Evolutionary conservation across 2,329 filamentous ascomycete genomes (phyloP).

Genomic region (Chaetomium sp.): DNA sequence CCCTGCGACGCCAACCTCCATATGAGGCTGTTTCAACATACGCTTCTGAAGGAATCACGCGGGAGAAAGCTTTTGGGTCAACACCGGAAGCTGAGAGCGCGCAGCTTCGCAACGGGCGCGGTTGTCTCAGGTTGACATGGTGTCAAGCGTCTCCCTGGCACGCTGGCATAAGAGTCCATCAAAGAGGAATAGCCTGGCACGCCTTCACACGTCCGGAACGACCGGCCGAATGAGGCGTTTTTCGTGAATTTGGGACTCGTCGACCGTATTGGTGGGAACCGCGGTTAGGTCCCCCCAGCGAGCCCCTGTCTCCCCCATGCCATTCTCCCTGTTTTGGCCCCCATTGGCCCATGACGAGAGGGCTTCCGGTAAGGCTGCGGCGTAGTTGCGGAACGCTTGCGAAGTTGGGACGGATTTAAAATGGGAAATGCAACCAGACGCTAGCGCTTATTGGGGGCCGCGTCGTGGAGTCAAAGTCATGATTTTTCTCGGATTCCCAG

Average conservation of each 20-base stretch:
- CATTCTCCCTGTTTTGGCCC: background rate
- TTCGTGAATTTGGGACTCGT: background rate
- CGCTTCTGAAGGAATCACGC: too few relatives aligned
- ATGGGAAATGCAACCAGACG: too few relatives aligned
- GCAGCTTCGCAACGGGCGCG: too few relatives aligned
- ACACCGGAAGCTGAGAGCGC: too few relatives aligned
- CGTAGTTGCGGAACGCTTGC: background rate
- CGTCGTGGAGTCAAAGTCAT: background rate
- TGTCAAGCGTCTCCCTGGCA: background rate
- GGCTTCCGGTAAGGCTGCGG: background rate
- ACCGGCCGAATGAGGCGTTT: background rate
- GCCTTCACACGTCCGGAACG: background rate
- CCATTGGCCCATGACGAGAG: background rate
- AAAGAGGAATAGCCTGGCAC: background rate
- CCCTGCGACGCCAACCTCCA: too few relatives aligned
- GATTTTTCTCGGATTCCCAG: too few relatives aligned
- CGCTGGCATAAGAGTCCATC: background rate
- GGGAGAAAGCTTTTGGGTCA: too few relatives aligned
- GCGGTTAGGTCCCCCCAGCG: background rate
- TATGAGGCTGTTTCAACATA: too few relatives aligned
- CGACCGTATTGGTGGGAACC: background rate
- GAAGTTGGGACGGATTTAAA: background rate
- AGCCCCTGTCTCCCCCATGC: background rate
- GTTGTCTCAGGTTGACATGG: too few relatives aligned
- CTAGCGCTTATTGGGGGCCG: background rate